Base-by-base conservation (phyloP, 768 basidiomycete species). In the Naganishia friedmannii region DNA sequence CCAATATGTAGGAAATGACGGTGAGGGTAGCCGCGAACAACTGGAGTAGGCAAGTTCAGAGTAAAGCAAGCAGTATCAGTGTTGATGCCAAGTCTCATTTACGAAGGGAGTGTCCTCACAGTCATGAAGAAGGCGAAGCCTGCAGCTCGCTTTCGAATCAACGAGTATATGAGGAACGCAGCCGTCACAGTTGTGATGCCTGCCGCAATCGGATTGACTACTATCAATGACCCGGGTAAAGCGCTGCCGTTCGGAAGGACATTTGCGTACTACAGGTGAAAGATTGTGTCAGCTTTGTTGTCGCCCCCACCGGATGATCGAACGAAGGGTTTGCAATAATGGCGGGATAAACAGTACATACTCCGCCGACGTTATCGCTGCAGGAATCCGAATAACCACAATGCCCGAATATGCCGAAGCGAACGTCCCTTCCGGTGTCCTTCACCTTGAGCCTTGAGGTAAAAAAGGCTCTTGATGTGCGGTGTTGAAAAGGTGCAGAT, bases 401-500 rank as follows among this genome's bases (percentile, higher is more conserved):
- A 73, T 67, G 76, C 15, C 80, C 79, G 69, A 77, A 77, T 57
- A 74, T 77, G 19, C 79, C 77, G 37, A 74, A 76, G 68, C 75
- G 46, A 32, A 70, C 72, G 31, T 72, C 70, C n/a, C 21, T 28
- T 58, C 73, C 45, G 3, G 21, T 31, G 21, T 37, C 34, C n/a
- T 23, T 39, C 7, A 42, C n/a, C 29, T 56, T 32, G 29, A 56
- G 29, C n/a, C 29, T 56, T 32, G 29, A 56, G 55, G 65, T 77
- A 80, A 65, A 76, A 74, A 37, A 80, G 72, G 23, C 39, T 21
- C 54, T 76, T 76, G 72, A 77, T 76, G 73, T 69, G 77, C 0
- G 77, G 77, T 19, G 70, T 71, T 3, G 76, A 77, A 72, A 80
- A 76, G 1, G 75, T 75, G 10, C 73, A 70, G n/a, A 80, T 73